phyloP scores from a whole-genome alignment of 1,284 basidiomycete genomes.

The Sanghuangporus baumii region DNA sequence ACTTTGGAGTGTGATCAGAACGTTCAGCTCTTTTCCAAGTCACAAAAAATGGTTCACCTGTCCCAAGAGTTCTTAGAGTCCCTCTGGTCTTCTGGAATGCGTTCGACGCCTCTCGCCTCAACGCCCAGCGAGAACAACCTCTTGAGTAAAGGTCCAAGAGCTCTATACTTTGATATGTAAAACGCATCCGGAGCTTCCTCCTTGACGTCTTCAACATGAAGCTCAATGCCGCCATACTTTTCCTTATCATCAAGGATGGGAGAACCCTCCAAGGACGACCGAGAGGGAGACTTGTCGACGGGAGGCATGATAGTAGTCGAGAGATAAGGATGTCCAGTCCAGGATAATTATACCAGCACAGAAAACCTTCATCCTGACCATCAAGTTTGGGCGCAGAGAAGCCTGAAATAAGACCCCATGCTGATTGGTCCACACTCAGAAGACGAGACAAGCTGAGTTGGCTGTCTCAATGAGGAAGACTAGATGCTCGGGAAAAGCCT shows the following conservation, averaged over 20 bases:
- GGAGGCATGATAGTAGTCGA: neutral
- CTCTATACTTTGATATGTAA: constrained; percentile 33
- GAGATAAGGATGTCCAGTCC: no score
- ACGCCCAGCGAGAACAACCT: constrained; percentile 40
- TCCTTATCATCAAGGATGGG: constrained; percentile 7
- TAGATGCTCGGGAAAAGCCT: no score
- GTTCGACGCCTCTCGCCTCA: constrained; percentile 47
- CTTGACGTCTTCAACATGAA: neutral
- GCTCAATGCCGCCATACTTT: constrained; percentile 2
- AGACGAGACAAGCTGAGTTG: no score
- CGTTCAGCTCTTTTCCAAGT: neutral
- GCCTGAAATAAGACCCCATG: neutral
- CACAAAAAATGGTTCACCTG: constrained; percentile 31
- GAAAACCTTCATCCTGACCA: no score
- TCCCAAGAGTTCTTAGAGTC: constrained; percentile 44
- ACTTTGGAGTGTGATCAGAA: constrained; percentile 22
- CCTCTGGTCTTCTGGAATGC: constrained; percentile 43
- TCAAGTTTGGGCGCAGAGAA: neutral
- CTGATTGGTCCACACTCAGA: no score
- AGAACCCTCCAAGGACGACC: neutral
- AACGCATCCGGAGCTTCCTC: constrained; percentile 27
- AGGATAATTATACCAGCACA: no score
- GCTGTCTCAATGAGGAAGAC: no score
- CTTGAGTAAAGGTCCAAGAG: constrained; percentile 32
- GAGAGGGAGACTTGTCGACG: neutral